These are phyloP conservation scores for Amylocarpus encephaloides DNA, from an alignment of 2,329 filamentous ascomycete genomes.

Conservation along the genomic window DNA sequence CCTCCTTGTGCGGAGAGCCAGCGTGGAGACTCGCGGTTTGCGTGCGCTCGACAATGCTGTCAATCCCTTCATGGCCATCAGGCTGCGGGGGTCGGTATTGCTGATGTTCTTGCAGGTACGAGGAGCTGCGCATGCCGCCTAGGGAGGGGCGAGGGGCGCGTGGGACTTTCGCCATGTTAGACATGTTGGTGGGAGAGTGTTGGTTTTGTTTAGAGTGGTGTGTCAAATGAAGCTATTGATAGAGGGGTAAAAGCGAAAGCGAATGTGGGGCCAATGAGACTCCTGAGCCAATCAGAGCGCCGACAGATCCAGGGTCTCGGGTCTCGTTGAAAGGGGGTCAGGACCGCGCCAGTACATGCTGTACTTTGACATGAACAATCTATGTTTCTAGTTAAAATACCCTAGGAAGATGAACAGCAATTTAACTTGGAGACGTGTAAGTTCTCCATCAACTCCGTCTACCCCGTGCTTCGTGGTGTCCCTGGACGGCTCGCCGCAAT, in stretches of 20 bases:
- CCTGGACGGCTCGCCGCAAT: no score
- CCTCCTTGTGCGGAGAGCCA: slow-evolving; percentile 38
- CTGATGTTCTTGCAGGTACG: slow-evolving; percentile 57
- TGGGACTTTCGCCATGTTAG: slow-evolving; percentile 1
- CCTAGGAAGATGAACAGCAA: no score
- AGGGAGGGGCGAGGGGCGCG: slow-evolving; percentile 25
- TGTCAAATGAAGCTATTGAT: not conserved
- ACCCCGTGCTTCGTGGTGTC: no score
- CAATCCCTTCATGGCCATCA: slow-evolving; percentile 53
- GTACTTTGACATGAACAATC: no score
- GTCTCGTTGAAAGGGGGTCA: no score
- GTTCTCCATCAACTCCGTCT: no score
- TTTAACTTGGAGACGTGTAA: no score
- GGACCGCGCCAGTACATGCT: no score
- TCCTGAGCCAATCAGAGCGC: no score
- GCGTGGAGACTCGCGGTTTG: slow-evolving; percentile 34
- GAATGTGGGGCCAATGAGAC: not conserved
- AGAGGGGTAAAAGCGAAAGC: slow-evolving; percentile 1
- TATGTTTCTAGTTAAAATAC: no score
- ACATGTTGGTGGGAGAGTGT: not conserved
- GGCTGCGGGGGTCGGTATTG: slow-evolving; percentile 51
- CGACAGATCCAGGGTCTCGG: not conserved
- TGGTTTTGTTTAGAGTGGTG: not conserved
- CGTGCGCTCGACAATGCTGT: slow-evolving; percentile 56
- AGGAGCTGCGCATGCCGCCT: slow-evolving; percentile 49